A percentile compares a stretch with the other conserved stretches of the same genome.
Conservation (phyloP, 148 eudicot genomes). For the Vaccinium myrtillus region DNA sequence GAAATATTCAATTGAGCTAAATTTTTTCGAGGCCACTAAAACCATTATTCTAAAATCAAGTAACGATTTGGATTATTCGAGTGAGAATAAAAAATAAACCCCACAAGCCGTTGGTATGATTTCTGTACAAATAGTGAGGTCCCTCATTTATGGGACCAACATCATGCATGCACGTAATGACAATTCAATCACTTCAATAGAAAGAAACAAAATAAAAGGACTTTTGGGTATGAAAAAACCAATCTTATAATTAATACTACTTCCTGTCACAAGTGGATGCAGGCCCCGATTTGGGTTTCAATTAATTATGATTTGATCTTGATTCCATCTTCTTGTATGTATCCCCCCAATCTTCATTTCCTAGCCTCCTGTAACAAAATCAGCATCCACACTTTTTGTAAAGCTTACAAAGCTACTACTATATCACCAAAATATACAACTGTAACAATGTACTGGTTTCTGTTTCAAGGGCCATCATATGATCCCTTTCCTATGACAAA, state of each 20-base stretch:
- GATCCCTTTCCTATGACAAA: background rate
- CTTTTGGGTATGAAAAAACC: background rate
- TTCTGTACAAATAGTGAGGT: no score
- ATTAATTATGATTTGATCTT: background rate
- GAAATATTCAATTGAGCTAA: no score
- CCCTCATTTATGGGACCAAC: no score
- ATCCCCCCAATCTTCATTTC: background rate
- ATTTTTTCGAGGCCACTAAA: no score
- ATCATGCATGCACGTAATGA: no score
- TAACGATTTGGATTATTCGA: no score
- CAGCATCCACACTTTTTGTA: background rate
- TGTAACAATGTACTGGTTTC: background rate
- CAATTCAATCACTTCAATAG: no score
- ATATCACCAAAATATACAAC: background rate
- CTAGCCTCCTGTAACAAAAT: no score
- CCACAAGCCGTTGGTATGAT: no score
- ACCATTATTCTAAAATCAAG: no score
- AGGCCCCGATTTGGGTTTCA: background rate
- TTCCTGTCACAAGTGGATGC: background rate
- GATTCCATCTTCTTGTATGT: conserved; percentile 2
- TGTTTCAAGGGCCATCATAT: background rate
- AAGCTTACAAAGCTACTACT: background rate
- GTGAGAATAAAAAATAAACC: no score
- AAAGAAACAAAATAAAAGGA: no score
- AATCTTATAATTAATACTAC: background rate